A percentile compares a stretch with the other conserved stretches of the same genome.
phyloP scores from a whole-genome alignment of 768 basidiomycete species.

The Hericium alpestre region DNA sequence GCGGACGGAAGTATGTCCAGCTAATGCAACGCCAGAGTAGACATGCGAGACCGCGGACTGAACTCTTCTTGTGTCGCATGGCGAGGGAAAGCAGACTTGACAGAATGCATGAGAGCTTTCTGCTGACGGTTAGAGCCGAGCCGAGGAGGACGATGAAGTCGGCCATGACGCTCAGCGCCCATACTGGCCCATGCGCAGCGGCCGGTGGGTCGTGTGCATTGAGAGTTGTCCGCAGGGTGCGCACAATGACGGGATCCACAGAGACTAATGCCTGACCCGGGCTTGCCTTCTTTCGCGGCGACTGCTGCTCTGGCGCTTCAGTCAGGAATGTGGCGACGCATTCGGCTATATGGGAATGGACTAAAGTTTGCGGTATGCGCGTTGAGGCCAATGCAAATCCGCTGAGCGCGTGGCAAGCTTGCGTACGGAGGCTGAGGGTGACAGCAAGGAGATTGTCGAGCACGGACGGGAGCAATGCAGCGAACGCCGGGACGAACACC shows the following conservation, averaged over 20 bases:
- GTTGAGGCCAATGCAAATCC: slow-evolving; percentile 51
- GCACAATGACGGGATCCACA: slow-evolving; percentile 44
- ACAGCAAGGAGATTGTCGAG: slow-evolving; percentile 53
- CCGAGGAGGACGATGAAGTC: slow-evolving; percentile 58
- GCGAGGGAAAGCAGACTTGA: slow-evolving; percentile 42
- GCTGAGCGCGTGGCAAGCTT: slow-evolving; percentile 68
- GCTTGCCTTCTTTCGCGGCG: slow-evolving; percentile 22
- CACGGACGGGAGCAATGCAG: slow-evolving; percentile 48
- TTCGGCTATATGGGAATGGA: slow-evolving; percentile 45
- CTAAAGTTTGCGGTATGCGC: slow-evolving; percentile 32
- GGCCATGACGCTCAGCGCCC: slow-evolving; percentile 62
- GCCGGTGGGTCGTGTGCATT: slow-evolving; percentile 42
- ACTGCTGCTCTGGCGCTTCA: slow-evolving; percentile 17
- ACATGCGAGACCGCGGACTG: slow-evolving; percentile 50
- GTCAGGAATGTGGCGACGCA: slow-evolving; percentile 40
- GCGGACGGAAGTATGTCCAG: slow-evolving; percentile 59
- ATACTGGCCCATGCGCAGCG: slow-evolving; percentile 67
- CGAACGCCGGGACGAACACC: slow-evolving; percentile 62
- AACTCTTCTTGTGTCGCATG: slow-evolving; percentile 51
- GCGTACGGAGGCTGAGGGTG: slow-evolving; percentile 52
- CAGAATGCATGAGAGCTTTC: slow-evolving; percentile 34
- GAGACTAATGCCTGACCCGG: slow-evolving; percentile 13
- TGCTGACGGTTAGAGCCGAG: slow-evolving; percentile 36
- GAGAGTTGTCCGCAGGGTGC: slow-evolving; percentile 59
- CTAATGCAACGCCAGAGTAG: slow-evolving; percentile 54